Base-by-base conservation (phyloP, 2,329 filamentous ascomycete genomes). In the Pezicula carpinea region DNA sequence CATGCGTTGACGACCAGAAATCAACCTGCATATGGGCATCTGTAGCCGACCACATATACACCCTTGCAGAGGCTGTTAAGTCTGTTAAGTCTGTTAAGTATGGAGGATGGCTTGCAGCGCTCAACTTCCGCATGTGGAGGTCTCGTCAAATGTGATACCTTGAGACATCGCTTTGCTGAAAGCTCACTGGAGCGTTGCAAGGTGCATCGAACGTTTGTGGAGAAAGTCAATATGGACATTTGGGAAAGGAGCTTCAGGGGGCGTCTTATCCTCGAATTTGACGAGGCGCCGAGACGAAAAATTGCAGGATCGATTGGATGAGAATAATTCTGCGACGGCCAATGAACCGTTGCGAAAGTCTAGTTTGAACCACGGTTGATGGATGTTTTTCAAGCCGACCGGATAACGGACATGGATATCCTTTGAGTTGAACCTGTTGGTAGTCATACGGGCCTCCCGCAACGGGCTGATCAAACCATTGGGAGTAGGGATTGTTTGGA, bases 281-380 rank as follows among this genome's bases (percentile, higher is more conserved):
- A 47, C 50, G 46, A 54, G 48, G 46, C 52, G 54, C 49, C 38
- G 45, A 45, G 34, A 48, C 21, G 3, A 10, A 46, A 50, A 54
- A 45, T 52, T 32, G 35, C 43, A 31, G 34, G 18, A 56, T 46
- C 40, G 40, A 53, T 60, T 59, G 59, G 58, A 44, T 50, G 45
- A 52, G 47, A 53, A 53, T 29, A 45, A 50, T 48, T 43, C 36
- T 19, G 19, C 3, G 14, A 15, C 29, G n/a, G 21, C 59, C 53
- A 59, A 60, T 58, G 39, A 53, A 5, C 21, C 10, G 6, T 6
- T 41, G 22, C 17, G 43, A 32, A 46, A 32, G 31, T 44, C 51
- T 49, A 53, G 47, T 26, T 39, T 36, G n/a, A 34, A 46, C 46
- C 44, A 47, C 39, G 44, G 33, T 44, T 48, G 5, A 40, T 8